Conservation (phyloP, 1,284 basidiomycete species). For the Moesziomyces antarcticus region DNA sequence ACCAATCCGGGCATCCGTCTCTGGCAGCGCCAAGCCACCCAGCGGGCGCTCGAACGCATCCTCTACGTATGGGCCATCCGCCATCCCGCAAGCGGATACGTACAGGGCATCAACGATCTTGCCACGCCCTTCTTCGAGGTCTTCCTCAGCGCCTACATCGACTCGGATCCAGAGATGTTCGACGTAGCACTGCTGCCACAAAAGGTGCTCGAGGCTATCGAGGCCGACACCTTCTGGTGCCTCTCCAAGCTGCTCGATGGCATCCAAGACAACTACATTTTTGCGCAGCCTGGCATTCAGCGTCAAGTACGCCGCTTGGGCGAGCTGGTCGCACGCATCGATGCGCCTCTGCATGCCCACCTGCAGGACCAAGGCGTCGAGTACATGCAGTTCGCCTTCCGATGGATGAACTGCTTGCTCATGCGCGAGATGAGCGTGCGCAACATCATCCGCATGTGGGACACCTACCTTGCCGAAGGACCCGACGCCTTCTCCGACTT, state of each 20-base stretch:
- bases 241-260: slow-evolving; percentile 65
- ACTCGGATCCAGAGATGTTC: slow-evolving; percentile 59
- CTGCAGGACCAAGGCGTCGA: slow-evolving; percentile 63
- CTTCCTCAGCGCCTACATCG: slow-evolving; percentile 64
- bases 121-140: slow-evolving; percentile 68
- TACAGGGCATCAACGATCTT: slow-evolving; percentile 67
- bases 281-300: slow-evolving; percentile 66
- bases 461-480: slow-evolving; percentile 67
- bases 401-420: slow-evolving; percentile 68
- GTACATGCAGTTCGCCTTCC: slow-evolving; percentile 68
- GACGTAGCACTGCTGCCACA: slow-evolving; percentile 59
- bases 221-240: slow-evolving; percentile 68
- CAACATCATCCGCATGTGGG: slow-evolving; percentile 67
- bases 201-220: slow-evolving; percentile 59
- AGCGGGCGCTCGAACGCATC: slow-evolving; percentile 64
- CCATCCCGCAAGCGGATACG: slow-evolving; percentile 66
- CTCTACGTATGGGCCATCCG: slow-evolving; percentile 67
- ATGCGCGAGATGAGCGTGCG: slow-evolving; percentile 68
- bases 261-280: slow-evolving; percentile 67
- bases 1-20: slow-evolving; percentile 66
- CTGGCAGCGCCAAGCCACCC: slow-evolving; percentile 66
- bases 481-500: slow-evolving; percentile 66
- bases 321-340: slow-evolving; percentile 63
- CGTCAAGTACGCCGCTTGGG: slow-evolving; percentile 61
- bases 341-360: slow-evolving; percentile 64